phyloP scores from a whole-genome alignment of 306 rosid genomes.

The Chamaecrista fasciculata region DNA sequence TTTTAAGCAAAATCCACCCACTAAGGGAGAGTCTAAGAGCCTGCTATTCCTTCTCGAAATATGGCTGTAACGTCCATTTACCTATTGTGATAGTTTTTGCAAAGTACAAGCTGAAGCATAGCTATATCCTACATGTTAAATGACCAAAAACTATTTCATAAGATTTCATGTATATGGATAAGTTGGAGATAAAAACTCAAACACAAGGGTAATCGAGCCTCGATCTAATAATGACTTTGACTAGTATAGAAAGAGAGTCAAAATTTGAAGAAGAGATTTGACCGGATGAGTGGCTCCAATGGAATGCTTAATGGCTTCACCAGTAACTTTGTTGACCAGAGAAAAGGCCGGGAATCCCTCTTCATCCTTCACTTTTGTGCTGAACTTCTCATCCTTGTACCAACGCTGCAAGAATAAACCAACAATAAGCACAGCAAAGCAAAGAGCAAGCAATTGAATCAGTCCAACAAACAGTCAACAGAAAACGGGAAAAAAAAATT shows the following conservation, averaged over 20 bases:
- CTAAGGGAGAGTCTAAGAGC: not conserved
- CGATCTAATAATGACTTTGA: not conserved
- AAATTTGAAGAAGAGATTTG: conserved; percentile 15
- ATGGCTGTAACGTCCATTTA: not conserved
- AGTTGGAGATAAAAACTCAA: not conserved
- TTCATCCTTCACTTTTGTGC: conserved; percentile 76
- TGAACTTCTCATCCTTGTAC: conserved; percentile 85
- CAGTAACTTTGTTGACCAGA: conserved; percentile 72
- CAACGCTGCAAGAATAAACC: conserved; percentile 57
- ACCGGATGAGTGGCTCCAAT: conserved; percentile 68
- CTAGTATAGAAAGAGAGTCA: not conserved
- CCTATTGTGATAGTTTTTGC: not conserved
- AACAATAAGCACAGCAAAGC: not conserved
- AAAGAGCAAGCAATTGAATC: not conserved
- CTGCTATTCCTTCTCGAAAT: not conserved
- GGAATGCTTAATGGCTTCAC: conserved; percentile 81
- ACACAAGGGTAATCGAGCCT: not conserved
- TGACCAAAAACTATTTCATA: not conserved
- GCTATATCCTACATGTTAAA: not conserved
- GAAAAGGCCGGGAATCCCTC: conserved; percentile 77
- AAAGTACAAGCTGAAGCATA: not conserved
- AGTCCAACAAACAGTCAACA: not conserved
- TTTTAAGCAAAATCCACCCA: not conserved
- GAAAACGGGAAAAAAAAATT: no score
- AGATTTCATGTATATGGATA: not conserved